These are phyloP conservation scores for Annona squamosa DNA, from an alignment of 164 flowering plant species.

Conservation along the genomic window DNA sequence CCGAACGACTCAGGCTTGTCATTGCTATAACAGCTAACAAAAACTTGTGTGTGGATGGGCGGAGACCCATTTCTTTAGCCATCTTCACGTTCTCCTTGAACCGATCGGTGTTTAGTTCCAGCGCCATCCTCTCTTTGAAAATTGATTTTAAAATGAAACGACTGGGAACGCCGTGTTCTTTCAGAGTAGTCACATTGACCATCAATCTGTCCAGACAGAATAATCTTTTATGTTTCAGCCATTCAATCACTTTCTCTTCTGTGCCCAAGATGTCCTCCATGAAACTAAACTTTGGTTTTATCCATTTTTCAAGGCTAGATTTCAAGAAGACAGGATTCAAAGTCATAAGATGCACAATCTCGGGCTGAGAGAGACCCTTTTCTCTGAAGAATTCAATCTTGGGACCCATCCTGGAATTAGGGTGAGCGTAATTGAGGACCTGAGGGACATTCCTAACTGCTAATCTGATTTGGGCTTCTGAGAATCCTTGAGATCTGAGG, in stretches of 20 bases:
- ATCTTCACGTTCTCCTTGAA: constrained; percentile 3
- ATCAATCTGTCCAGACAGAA: not conserved
- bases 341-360: not conserved
- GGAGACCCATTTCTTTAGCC: constrained; percentile 16
- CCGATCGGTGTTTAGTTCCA: not conserved
- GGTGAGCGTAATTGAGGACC: not conserved
- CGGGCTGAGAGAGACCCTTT: not conserved
- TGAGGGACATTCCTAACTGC: not conserved
- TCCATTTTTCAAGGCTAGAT: constrained; percentile 5
- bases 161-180: constrained; percentile 11
- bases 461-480: constrained; percentile 6
- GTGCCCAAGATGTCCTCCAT: not conserved
- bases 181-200: constrained; percentile 9
- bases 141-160: not conserved
- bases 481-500: constrained; percentile 9
- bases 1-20: not conserved
- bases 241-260: not conserved
- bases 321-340: not conserved
- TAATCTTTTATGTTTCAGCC: constrained; percentile 3
- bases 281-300: not conserved
- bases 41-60: constrained; percentile 4
- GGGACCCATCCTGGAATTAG: not conserved
- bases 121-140: not conserved
- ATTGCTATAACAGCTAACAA: constrained; percentile 1
- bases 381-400: not conserved